These are phyloP conservation scores for Geosmithia morbida DNA, from an alignment of 2,329 filamentous ascomycete species.

Conservation along the genomic window DNA sequence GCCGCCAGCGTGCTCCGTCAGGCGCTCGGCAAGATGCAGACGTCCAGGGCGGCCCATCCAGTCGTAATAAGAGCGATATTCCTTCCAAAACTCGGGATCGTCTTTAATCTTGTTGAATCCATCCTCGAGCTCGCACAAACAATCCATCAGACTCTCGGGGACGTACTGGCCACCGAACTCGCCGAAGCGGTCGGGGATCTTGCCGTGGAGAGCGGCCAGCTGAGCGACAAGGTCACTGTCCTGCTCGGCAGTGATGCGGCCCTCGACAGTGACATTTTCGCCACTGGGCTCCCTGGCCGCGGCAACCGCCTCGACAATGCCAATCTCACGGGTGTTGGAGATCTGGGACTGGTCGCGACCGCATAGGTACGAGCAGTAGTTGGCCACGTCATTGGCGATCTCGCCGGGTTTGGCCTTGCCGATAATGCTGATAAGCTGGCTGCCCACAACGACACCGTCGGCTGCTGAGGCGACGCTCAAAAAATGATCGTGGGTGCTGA, in stretches of 20 bases:
- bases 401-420: slow-evolving; percentile 15
- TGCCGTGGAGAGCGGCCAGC: slow-evolving; percentile 66
- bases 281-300: slow-evolving; percentile 23
- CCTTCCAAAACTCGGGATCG: slow-evolving; percentile 90
- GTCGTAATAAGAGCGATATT: slow-evolving; percentile 88
- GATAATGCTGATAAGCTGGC: slow-evolving; percentile 79
- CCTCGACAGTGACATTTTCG: slow-evolving; percentile 39
- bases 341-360: slow-evolving; percentile 25
- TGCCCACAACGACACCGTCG: slow-evolving; percentile 93
- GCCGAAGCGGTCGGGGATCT: slow-evolving; percentile 77
- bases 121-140: slow-evolving; percentile 74
- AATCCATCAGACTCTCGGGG: slow-evolving; percentile 96
- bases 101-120: slow-evolving; percentile 81
- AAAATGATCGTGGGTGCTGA: slow-evolving; percentile 93
- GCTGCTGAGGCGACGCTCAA: slow-evolving; percentile 68
- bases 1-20: slow-evolving; percentile 80
- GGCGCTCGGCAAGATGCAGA: slow-evolving; percentile 72
- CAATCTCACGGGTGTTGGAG: slow-evolving; percentile 46
- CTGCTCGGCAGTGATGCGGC: slow-evolving; percentile 42
- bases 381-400: slow-evolving; percentile 55
- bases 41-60: slow-evolving; percentile 95
- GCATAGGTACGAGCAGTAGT: slow-evolving; percentile 64
- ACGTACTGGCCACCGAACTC: slow-evolving; percentile 97
- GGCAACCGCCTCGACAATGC: slow-evolving; percentile 52
- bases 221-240: slow-evolving; percentile 61